phyloP scores from a whole-genome alignment of 2,329 filamentous ascomycete genomes.

The Fusarium sp. region DNA sequence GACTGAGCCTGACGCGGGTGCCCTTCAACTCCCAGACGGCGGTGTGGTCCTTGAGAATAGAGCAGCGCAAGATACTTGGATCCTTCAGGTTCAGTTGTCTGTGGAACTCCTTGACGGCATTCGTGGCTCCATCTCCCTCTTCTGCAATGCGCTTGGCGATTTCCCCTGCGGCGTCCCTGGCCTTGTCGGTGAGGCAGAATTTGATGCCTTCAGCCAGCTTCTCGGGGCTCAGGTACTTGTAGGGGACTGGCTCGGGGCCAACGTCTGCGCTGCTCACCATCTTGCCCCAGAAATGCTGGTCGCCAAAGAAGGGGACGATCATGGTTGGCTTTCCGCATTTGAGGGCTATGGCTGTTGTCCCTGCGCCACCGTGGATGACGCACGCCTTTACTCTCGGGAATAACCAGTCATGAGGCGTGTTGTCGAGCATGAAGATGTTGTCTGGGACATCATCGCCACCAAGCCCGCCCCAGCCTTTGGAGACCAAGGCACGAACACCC shows the following conservation, averaged over 20 bases:
- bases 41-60: slow-evolving; percentile 70
- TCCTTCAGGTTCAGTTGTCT: slow-evolving; percentile 66
- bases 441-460: slow-evolving; percentile 70
- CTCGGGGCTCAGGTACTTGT: slow-evolving; percentile 74
- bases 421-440: slow-evolving; percentile 78
- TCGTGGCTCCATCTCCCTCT: slow-evolving; percentile 76
- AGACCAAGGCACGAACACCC: slow-evolving; percentile 78
- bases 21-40: slow-evolving; percentile 76
- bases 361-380: slow-evolving; percentile 82
- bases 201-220: slow-evolving; percentile 78
- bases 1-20: slow-evolving; percentile 70
- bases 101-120: slow-evolving; percentile 77
- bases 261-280: slow-evolving; percentile 75
- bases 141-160: slow-evolving; percentile 71
- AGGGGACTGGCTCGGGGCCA: slow-evolving; percentile 75
- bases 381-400: slow-evolving; percentile 75
- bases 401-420: slow-evolving; percentile 82
- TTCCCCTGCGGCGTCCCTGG: slow-evolving; percentile 66
- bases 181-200: slow-evolving; percentile 73
- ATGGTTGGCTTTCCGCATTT: slow-evolving; percentile 79
- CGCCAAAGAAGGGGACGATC: slow-evolving; percentile 84
- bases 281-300: slow-evolving; percentile 82
- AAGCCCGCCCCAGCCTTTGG: slow-evolving; percentile 81
- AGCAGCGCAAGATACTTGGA: slow-evolving; percentile 71
- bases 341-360: slow-evolving; percentile 80